These are phyloP conservation scores for Cunninghamia lanceolata DNA, from an alignment of 75 land plant species.

Conservation along the genomic window DNA sequence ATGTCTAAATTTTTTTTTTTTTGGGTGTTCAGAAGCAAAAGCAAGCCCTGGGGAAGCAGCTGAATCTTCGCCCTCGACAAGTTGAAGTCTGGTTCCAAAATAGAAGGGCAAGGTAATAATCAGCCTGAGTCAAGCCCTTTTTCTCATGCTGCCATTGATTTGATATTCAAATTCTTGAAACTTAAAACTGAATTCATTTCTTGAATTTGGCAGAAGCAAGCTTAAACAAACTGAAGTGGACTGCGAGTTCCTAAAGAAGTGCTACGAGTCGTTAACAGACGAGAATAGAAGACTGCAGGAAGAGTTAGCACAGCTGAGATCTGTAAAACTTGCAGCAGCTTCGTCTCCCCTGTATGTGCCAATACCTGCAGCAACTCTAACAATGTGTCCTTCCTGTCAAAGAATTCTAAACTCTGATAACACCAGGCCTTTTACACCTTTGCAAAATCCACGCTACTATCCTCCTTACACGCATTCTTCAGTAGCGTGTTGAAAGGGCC, in stretches of 20 bases:
- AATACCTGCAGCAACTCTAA: constrained; percentile 31
- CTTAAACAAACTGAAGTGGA: constrained; percentile 53
- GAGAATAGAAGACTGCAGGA: constrained; percentile 46
- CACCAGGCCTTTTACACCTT: not conserved
- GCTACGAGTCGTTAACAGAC: constrained; percentile 36
- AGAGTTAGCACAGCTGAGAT: constrained; percentile 35
- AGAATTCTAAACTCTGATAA: constrained; percentile 5
- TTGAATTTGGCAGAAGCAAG: constrained; percentile 27
- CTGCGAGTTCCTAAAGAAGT: constrained; percentile 35
- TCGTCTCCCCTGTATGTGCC: constrained; percentile 24
- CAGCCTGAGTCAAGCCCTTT: not conserved
- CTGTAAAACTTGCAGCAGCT: constrained; percentile 17
- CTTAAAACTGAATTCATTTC: not conserved
- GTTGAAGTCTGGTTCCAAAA: constrained; percentile 51
- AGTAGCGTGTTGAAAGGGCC: not conserved
- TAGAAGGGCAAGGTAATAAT: constrained; percentile 32
- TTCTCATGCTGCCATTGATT: not conserved
- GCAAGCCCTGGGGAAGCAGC: constrained; percentile 31
- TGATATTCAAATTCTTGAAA: not conserved
- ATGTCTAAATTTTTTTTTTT: not conserved
- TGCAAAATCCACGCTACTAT: not conserved
- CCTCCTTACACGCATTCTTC: not conserved
- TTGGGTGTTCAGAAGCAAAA: constrained; percentile 35
- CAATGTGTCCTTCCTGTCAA: constrained; percentile 48
- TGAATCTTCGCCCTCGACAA: constrained; percentile 29